Evolutionary conservation across 116 monocot species (phyloP).

Genomic region (Dioscorea cayenensis): DNA sequence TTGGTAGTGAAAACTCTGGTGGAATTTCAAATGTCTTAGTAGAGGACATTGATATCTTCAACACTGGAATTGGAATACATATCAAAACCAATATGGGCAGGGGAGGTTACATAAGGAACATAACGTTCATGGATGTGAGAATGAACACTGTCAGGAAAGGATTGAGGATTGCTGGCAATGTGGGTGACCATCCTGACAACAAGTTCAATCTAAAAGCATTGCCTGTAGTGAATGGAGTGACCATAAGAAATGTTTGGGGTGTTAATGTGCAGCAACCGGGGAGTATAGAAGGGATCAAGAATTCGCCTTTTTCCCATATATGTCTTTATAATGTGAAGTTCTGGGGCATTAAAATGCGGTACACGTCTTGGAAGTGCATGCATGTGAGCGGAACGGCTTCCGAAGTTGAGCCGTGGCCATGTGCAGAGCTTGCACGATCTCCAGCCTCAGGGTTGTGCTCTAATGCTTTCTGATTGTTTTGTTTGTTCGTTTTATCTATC

Average conservation of each 20-base stretch:
- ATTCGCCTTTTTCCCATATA: conserved; percentile 17
- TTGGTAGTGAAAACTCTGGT: conserved; percentile 68
- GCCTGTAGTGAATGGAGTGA: conserved; percentile 29
- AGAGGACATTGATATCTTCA: conserved; percentile 34
- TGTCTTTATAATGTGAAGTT: conserved; percentile 31
- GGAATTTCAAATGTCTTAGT: conserved; percentile 46
- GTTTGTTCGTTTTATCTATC: neutral
- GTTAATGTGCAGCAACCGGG: conserved; percentile 21
- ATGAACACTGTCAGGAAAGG: conserved; percentile 37
- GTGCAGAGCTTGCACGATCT: conserved; percentile 19
- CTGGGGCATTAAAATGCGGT: neutral
- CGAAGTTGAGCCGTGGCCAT: conserved; percentile 27
- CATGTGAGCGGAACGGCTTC: conserved; percentile 26
- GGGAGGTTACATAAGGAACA: conserved; percentile 55
- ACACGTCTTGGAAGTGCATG: conserved; percentile 16
- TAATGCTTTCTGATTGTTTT: conserved; percentile 1
- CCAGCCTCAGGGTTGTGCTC: conserved; percentile 1
- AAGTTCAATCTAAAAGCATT: conserved; percentile 34
- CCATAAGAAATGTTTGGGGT: conserved; percentile 30
- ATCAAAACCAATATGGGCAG: conserved; percentile 62
- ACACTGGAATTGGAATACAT: conserved; percentile 51
- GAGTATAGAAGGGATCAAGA: conserved; percentile 19
- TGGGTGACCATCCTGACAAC: conserved; percentile 55
- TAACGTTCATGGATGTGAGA: conserved; percentile 33
- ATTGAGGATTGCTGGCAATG: conserved; percentile 45